A percentile compares a stretch with the other conserved stretches of the same genome.
These are phyloP conservation scores for Arthroderma uncinatum DNA, from an alignment of 2,329 filamentous ascomycete species.

Conservation along the genomic window DNA sequence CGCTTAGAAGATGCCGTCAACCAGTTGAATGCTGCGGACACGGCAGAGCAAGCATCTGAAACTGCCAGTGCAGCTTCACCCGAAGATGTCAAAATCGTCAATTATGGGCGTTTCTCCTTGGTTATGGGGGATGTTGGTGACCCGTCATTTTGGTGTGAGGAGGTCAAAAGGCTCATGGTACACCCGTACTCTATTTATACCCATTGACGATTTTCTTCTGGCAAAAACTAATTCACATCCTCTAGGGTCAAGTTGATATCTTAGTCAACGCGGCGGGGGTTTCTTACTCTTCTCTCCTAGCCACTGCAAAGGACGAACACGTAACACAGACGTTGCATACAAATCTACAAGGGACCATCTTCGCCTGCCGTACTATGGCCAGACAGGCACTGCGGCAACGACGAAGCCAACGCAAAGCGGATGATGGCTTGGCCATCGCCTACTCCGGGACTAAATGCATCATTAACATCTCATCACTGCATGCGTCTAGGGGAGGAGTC, in stretches of 20 bases:
- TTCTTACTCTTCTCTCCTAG: conserved; percentile 53
- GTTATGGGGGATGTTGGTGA: conserved; percentile 29
- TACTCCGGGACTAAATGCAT: conserved; percentile 53
- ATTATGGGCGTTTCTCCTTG: conserved; percentile 8
- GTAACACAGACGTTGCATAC: conserved; percentile 52
- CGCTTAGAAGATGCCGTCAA: conserved; percentile 34
- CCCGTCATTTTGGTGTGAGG: conserved; percentile 20
- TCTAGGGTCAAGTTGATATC: conserved; percentile 39
- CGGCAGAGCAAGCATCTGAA: conserved; percentile 9
- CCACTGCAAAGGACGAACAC: conserved; percentile 40
- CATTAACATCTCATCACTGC: conserved; percentile 68
- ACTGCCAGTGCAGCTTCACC: background rate
- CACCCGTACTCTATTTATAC: conserved; percentile 4
- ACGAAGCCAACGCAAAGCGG: conserved; percentile 19
- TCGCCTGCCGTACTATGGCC: conserved; percentile 30
- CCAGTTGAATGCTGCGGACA: conserved; percentile 12
- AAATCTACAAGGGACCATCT: conserved; percentile 49
- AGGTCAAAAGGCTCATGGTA: conserved; percentile 33
- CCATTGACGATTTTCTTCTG: background rate
- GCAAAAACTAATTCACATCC: background rate
- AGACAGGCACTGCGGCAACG: conserved; percentile 25
- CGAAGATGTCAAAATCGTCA: background rate
- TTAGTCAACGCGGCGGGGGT: conserved; percentile 74
- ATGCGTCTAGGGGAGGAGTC: conserved; percentile 54
- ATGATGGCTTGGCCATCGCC: conserved; percentile 44